Conservation (phyloP, 2,329 filamentous ascomycete species). For the Talaromyces sp. region DNA sequence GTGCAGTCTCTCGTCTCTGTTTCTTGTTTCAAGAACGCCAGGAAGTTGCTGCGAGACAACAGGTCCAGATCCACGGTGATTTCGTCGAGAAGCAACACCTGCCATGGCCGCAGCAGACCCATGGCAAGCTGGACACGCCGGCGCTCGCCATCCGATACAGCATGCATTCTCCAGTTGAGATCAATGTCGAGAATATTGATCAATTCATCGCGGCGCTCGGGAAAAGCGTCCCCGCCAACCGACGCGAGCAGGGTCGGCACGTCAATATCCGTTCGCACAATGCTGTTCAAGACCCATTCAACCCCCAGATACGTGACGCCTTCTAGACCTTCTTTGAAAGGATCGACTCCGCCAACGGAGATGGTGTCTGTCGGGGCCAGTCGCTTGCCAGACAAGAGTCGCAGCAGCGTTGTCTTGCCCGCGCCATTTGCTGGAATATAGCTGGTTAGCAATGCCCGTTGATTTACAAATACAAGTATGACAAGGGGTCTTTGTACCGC, state of each 20-base stretch:
- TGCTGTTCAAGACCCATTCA: conserved; percentile 96
- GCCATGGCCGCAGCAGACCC: conserved; percentile 89
- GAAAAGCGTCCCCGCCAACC: conserved; percentile 80
- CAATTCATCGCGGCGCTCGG: conserved; percentile 77
- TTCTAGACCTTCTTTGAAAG: conserved; percentile 83
- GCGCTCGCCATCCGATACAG: conserved; percentile 87
- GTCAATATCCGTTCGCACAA: conserved; percentile 91
- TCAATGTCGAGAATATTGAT: conserved; percentile 88
- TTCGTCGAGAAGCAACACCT: conserved; percentile 84
- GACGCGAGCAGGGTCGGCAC: conserved; percentile 78
- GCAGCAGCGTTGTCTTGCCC: conserved; percentile 93
- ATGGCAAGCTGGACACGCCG: conserved; percentile 91
- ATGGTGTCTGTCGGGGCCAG: conserved; percentile 75
- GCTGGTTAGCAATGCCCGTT: conserved; percentile 11
- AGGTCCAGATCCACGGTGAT: conserved; percentile 96
- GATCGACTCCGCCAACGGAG: conserved; percentile 75
- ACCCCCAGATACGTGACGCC: conserved; percentile 95
- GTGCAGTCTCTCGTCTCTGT: conserved; percentile 78
- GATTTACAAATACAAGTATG: neutral
- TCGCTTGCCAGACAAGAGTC: conserved; percentile 89
- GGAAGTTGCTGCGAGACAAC: conserved; percentile 75
- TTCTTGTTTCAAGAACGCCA: conserved; percentile 79
- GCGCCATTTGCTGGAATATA: conserved; percentile 70
- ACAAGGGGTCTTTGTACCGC: conserved; percentile 48
- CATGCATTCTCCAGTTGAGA: conserved; percentile 88